These are phyloP conservation scores for Drechslerella dactyloides DNA, from an alignment of 2,329 filamentous ascomycete species.

Conservation along the genomic window DNA sequence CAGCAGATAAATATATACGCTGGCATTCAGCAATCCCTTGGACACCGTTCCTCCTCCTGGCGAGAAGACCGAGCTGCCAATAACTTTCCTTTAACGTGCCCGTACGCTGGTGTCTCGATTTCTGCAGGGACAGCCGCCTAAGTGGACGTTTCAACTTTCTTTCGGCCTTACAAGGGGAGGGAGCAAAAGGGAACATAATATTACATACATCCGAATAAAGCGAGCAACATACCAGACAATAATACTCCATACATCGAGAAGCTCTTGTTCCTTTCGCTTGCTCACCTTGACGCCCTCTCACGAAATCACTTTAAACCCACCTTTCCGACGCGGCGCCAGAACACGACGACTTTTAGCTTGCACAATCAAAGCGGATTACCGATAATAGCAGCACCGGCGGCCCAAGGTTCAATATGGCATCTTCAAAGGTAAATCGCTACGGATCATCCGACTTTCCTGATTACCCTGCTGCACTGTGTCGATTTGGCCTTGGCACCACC, in stretches of 20 bases:
- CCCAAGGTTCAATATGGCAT: conserved; percentile 36
- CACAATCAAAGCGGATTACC: conserved; percentile 20
- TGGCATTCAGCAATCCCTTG: conserved; percentile 34
- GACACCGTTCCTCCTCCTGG: conserved; percentile 16
- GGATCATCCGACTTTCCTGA: conserved; percentile 46
- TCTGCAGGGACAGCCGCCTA: conserved; percentile 45
- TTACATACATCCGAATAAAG: not conserved
- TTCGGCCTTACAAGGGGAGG: not conserved
- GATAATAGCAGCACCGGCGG: conserved; percentile 12
- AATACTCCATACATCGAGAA: conserved; percentile 3
- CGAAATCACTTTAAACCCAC: not conserved
- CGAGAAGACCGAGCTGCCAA: conserved; percentile 19
- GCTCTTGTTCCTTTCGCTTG: conserved; percentile 4
- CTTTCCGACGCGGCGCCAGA: conserved; percentile 3
- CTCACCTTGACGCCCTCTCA: conserved; percentile 3
- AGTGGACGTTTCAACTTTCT: conserved; percentile 16
- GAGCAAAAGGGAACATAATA: not conserved
- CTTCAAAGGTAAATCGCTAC: conserved; percentile 51
- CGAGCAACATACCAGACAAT: too few species aligned
- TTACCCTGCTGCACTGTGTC: conserved; percentile 47
- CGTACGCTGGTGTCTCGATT: conserved; percentile 25
- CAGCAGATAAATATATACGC: conserved; percentile 38
- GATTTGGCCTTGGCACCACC: conserved; percentile 46
- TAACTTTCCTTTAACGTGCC: conserved; percentile 23
- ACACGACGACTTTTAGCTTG: conserved; percentile 13